Evolutionary conservation across 1,139 yeast genomes (phyloP).

Genomic region (Blastobotrys proliferans): DNA sequence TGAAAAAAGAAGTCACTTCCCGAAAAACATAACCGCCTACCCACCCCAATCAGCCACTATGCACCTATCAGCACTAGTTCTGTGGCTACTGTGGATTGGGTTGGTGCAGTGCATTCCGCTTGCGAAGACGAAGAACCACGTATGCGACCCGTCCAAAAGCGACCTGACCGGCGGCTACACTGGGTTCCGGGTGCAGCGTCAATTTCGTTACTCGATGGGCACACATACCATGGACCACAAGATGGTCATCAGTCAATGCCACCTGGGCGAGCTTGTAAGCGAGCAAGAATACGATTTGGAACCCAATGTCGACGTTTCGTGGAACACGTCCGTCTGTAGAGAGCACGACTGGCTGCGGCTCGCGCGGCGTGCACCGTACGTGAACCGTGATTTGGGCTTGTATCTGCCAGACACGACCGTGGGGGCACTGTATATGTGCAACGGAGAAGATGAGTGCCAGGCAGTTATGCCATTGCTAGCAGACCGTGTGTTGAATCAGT

Average conservation of each 20-base stretch:
- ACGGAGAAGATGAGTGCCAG: not conserved
- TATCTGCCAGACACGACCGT: conserved; percentile 11
- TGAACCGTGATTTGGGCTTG: conserved; percentile 6
- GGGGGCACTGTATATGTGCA: conserved; percentile 10
- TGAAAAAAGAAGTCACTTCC: too few relatives aligned
- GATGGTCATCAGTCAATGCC: conserved; percentile 12
- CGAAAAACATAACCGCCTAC: too few relatives aligned
- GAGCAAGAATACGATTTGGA: conserved; percentile 1
- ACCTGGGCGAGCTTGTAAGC: conserved; percentile 4
- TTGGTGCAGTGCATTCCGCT: too few relatives aligned
- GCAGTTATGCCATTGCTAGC: conserved; percentile 11
- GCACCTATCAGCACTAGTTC: too few relatives aligned
- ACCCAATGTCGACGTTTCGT: conserved; percentile 7
- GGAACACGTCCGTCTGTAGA: conserved; percentile 11
- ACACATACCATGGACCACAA: conserved; percentile 1
- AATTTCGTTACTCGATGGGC: conserved; percentile 1
- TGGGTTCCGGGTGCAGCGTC: conserved; percentile 10
- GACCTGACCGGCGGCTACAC: too few relatives aligned
- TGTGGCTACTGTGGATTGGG: too few relatives aligned
- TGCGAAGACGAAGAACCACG: too few relatives aligned
- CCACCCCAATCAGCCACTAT: too few relatives aligned
- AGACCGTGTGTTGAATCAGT: conserved; percentile 6
- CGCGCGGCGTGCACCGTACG: conserved; percentile 12
- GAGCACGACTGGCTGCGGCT: conserved; percentile 2
- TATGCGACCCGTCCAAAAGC: too few relatives aligned